These are phyloP conservation scores for Fusarium setosum DNA, from an alignment of 2,329 filamentous ascomycete species.

Conservation along the genomic window DNA sequence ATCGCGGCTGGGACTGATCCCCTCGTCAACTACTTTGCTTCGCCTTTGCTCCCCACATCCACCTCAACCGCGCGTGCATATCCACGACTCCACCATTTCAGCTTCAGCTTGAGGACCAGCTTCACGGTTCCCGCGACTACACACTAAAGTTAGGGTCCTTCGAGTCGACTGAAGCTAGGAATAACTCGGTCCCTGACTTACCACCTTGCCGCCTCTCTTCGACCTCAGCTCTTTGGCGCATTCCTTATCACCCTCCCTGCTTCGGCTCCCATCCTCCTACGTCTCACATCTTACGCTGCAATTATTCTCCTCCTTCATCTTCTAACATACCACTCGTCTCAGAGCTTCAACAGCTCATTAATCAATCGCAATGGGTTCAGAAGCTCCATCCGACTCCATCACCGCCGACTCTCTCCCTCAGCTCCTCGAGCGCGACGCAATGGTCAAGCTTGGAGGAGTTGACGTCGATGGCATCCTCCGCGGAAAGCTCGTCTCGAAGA, in stretches of 20 bases:
- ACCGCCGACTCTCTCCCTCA: constrained; percentile 74
- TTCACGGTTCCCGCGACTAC: not conserved
- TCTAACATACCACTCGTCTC: not conserved
- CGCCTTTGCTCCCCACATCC: constrained; percentile 5
- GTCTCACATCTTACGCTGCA: not conserved
- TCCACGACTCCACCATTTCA: constrained; percentile 5
- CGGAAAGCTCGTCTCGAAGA: constrained; percentile 92
- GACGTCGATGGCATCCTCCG: constrained; percentile 90
- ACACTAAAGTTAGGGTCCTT: not conserved
- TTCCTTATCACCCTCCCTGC: not conserved
- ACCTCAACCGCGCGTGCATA: constrained; percentile 6
- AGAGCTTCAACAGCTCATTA: constrained; percentile 15
- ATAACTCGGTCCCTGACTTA: not conserved
- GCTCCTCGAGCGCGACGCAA: constrained; percentile 76
- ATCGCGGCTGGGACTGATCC: not conserved
- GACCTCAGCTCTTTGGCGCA: not conserved
- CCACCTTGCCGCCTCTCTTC: not conserved
- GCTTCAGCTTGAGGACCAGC: constrained; percentile 10
- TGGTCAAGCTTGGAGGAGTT: constrained; percentile 88
- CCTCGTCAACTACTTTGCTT: not conserved
- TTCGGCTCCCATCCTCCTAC: not conserved
- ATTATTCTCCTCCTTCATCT: not conserved
- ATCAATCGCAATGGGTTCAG: constrained; percentile 42
- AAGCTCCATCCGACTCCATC: constrained; percentile 47
- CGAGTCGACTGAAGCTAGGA: not conserved